Percentiles rank a stretch among this genome's conserved stretches.
Conservation (phyloP, 176 grass and related monocot genomes). For the Triticum aestivum region IWGSC_CS_RefSeq_v2.1 NC_057799.1:641460176-641460675, state of each 20-base stretch:
- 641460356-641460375: background rate
- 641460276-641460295: too few species aligned
- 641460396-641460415: background rate
- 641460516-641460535: background rate
- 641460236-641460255: background rate
- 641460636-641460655: too few species aligned
- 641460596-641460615: constrained; percentile 59
- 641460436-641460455: background rate
- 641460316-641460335: background rate
- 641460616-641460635: background rate
- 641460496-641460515: background rate
- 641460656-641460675: too few species aligned
- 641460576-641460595: constrained; percentile 21
- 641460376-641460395: background rate
- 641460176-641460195: background rate
- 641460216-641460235: constrained; percentile 27
- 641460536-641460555: background rate
- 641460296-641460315: background rate
- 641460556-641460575: background rate
- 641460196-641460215: background rate
- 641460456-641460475: background rate
- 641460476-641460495: background rate
- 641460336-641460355: background rate
- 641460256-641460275: background rate
- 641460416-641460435: background rate